A percentile compares a stretch with the other conserved stretches of the same genome.
Conservation (phyloP, 768 basidiomycete genomes). For the Leccinum fibrillosum region DNA sequence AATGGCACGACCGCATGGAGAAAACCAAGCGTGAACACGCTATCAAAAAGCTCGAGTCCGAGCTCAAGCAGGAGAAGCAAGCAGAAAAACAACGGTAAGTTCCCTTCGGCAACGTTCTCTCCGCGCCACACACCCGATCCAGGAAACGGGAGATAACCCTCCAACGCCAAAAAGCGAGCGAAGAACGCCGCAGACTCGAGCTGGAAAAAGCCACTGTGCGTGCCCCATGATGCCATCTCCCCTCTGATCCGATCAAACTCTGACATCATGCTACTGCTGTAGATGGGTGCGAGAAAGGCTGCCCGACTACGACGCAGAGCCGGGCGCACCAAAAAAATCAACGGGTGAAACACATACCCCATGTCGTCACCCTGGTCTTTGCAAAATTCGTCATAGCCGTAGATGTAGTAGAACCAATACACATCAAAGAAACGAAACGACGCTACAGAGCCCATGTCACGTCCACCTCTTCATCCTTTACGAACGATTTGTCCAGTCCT, state of each 20-base stretch:
- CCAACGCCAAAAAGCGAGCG: slow-evolving; percentile 68
- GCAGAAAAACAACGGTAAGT: slow-evolving; percentile 60
- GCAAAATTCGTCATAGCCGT: neutral
- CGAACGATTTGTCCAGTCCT: slow-evolving; percentile 85
- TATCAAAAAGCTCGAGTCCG: slow-evolving; percentile 68
- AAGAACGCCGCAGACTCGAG: slow-evolving; percentile 62
- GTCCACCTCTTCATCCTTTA: slow-evolving; percentile 74
- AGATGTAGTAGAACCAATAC: slow-evolving; percentile 12
- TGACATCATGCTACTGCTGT: neutral
- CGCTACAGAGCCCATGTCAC: slow-evolving; percentile 68
- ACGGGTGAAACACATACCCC: slow-evolving; percentile 46
- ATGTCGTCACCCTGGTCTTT: neutral
- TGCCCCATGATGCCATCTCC: neutral
- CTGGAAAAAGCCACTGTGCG: slow-evolving; percentile 32
- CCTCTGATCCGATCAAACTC: neutral
- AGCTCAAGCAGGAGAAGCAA: slow-evolving; percentile 74
- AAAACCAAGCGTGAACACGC: slow-evolving; percentile 63
- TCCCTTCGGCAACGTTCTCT: neutral
- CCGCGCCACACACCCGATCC: slow-evolving; percentile 4
- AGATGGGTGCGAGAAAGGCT: slow-evolving; percentile 83
- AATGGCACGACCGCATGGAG: slow-evolving; percentile 69
- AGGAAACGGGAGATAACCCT: slow-evolving; percentile 67
- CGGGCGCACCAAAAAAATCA: slow-evolving; percentile 78
- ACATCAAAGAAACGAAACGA: neutral
- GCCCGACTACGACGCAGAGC: slow-evolving; percentile 69